Percentiles rank a stretch among this genome's conserved stretches.
Conservation (phyloP, 148 eudicot genomes). For the Cornus suecica region DNA sequence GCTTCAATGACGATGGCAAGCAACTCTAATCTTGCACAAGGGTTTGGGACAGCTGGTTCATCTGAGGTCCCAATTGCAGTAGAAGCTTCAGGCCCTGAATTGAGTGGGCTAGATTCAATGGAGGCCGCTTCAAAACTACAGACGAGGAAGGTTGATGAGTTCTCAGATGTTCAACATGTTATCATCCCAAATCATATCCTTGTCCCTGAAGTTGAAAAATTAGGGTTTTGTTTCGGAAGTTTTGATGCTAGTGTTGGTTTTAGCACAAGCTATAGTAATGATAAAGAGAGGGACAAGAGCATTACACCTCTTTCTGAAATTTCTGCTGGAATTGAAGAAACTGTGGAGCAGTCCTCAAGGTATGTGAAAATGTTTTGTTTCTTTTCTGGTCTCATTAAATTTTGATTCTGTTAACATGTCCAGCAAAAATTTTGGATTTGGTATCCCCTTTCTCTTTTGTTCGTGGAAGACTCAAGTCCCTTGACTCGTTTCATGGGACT, state of each 20-base stretch:
- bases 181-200: slow-evolving; percentile 80
- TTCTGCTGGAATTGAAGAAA: slow-evolving; percentile 42
- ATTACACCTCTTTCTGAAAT: slow-evolving; percentile 39
- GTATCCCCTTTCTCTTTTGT: background rate
- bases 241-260: slow-evolving; percentile 64
- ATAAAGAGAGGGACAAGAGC: slow-evolving; percentile 33
- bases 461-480: background rate
- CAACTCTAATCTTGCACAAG: slow-evolving; percentile 39
- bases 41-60: slow-evolving; percentile 31
- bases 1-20: slow-evolving; percentile 30
- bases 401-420: background rate
- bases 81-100: slow-evolving; percentile 28
- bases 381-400: background rate
- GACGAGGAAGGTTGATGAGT: slow-evolving; percentile 45
- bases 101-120: slow-evolving; percentile 30
- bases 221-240: slow-evolving; percentile 82
- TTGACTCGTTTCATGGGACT: slow-evolving; percentile 1
- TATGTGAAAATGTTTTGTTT: slow-evolving; percentile 19
- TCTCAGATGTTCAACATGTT: slow-evolving; percentile 61
- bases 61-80: slow-evolving; percentile 33
- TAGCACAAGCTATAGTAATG: slow-evolving; percentile 24
- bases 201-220: slow-evolving; percentile 75
- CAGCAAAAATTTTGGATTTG: background rate
- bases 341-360: slow-evolving; percentile 48
- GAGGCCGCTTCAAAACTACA: slow-evolving; percentile 41